Evolutionary conservation across 2,329 filamentous ascomycete species (phyloP).

Genomic region (Nemania abortiva): DNA sequence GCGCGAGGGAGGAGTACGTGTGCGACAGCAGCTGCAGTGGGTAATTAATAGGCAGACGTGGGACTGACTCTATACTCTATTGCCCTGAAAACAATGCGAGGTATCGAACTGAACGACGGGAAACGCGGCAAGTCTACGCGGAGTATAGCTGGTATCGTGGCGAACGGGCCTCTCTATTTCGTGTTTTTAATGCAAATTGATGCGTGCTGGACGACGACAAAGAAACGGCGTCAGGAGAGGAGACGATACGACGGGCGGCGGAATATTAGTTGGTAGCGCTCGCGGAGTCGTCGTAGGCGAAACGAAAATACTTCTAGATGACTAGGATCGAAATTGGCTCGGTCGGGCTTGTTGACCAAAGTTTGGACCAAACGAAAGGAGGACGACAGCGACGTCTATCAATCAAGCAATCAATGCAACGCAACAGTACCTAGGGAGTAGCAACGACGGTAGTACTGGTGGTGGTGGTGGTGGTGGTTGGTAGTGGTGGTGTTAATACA

Average conservation of each 20-base stretch:
- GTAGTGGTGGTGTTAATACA: slow-evolving; percentile 25
- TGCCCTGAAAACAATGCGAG: slow-evolving; percentile 24
- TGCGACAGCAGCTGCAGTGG: slow-evolving; percentile 31
- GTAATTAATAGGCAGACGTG: neutral
- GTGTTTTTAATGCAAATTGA: slow-evolving; percentile 18
- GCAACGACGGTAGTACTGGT: slow-evolving; percentile 13
- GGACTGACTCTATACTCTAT: neutral
- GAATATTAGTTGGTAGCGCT: slow-evolving; percentile 31
- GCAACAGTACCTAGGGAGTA: slow-evolving; percentile 11
- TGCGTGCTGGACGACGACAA: slow-evolving; percentile 21
- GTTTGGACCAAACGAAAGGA: slow-evolving; percentile 15
- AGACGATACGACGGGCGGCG: slow-evolving; percentile 26
- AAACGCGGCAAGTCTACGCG: slow-evolving; percentile 23
- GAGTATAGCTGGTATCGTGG: slow-evolving; percentile 18
- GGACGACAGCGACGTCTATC: slow-evolving; percentile 29
- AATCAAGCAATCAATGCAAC: slow-evolving; percentile 37
- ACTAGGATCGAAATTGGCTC: slow-evolving; percentile 25
- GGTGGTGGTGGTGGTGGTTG: slow-evolving; percentile 13
- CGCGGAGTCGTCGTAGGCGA: slow-evolving; percentile 25
- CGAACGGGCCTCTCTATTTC: slow-evolving; percentile 26
- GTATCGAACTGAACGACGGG: slow-evolving; percentile 22
- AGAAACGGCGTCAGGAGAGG: slow-evolving; percentile 21
- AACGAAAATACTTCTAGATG: slow-evolving; percentile 24
- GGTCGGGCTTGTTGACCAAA: slow-evolving; percentile 20
- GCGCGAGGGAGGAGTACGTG: slow-evolving; percentile 37